Conservation (phyloP, 2,329 filamentous ascomycete species). For the Blastomyces percursus region DNA sequence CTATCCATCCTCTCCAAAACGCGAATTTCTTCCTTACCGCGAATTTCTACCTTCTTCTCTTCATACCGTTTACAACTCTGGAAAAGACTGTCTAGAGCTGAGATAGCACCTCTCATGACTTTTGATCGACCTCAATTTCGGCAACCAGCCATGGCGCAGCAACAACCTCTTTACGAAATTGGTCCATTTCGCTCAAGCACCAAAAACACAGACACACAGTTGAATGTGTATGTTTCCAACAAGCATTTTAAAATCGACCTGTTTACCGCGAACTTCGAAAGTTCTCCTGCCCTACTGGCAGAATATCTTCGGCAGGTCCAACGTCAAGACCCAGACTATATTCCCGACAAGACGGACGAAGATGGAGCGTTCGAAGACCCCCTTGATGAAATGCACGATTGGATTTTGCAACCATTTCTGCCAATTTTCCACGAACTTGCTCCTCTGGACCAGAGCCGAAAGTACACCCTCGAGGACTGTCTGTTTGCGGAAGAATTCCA, state of each 20-base stretch:
- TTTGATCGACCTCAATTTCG: too few species aligned
- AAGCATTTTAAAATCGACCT: conserved; percentile 14
- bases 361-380: conserved; percentile 11
- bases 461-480: conserved; percentile 12
- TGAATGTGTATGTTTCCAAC: conserved; percentile 13
- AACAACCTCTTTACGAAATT: conserved; percentile 7
- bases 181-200: conserved; percentile 11
- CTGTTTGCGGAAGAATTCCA: conserved; percentile 13
- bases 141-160: not conserved
- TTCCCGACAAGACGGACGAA: conserved; percentile 6
- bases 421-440: conserved; percentile 10
- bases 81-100: too few species aligned
- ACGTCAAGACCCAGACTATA: conserved; percentile 11
- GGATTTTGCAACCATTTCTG: conserved; percentile 12
- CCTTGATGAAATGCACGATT: conserved; percentile 12
- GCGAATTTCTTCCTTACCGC: too few species aligned
- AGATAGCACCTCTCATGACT: too few species aligned
- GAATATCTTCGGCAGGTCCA: conserved; percentile 13
- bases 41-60: too few species aligned
- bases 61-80: too few species aligned
- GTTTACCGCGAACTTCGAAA: conserved; percentile 9
- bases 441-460: conserved; percentile 8
- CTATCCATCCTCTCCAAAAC: too few species aligned
- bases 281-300: conserved; percentile 9
- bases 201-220: conserved; percentile 11